Base-by-base conservation (phyloP, 2,329 filamentous ascomycete species). In the Trichoderma sp. region DNA sequence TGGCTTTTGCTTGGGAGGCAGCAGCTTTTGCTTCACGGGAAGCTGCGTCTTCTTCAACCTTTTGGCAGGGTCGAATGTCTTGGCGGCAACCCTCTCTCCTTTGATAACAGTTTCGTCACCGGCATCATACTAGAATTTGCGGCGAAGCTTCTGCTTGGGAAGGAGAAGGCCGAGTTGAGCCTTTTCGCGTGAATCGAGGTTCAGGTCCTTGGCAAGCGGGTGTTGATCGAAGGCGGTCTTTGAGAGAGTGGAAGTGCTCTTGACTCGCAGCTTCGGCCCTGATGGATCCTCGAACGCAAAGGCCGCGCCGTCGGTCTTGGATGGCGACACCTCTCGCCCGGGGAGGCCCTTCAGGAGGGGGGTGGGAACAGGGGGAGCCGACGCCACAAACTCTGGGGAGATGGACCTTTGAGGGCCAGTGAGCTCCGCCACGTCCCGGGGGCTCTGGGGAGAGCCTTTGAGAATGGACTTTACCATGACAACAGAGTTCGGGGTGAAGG, bases 301-400 rank as follows among this genome's bases (percentile, higher is more conserved):
- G 3, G 71, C 70, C 15, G 75, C 74, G 5, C 72, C 73, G 34
- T 80, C 76, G 1, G 76, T 79, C 56, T 75, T 78, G 15, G 78
- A 74, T 3, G 71, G 72, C 0, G 76, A 77, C 10, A 79, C 67
- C 59, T 80, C 78, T 60, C 77, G 73, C 2, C 78, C 78, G 0
- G 78, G 77, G 63, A 77, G 74, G 6, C 78, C 77, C 57, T 67
- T 71, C 10, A 79, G 71, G 0, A 79, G 71, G 83, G 78, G 93
- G 39, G 73, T 71, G 0, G 70, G 71, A 7, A 68, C 66, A 5
- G 68, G 57, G 24, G 68, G 66, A 0, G 65, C 63, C 1, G 68
- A 65, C 3, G 61, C 57, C 21, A 63, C 56, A 12, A 44, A 58
- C 21, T 59, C 44, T 34, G 45, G 55, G 19, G 65, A 66, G 5